Evolutionary conservation across 768 basidiomycete species (phyloP).

Genomic region (Phaeotremella fagi): DNA sequence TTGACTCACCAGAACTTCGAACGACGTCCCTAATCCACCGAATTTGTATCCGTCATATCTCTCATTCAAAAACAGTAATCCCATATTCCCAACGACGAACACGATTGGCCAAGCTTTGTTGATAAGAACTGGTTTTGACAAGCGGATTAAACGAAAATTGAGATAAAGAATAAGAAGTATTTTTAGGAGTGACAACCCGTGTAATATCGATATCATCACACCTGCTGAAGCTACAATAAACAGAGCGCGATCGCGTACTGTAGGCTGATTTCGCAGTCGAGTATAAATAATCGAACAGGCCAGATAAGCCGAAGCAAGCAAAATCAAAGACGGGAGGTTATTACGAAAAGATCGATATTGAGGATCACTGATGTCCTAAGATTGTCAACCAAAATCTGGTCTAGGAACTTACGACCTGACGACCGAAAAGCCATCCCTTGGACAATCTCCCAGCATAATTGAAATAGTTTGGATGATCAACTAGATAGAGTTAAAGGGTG

Average conservation of each 20-base stretch:
- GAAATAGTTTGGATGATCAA: constrained; percentile 67
- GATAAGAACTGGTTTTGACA: constrained; percentile 26
- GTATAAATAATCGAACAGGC: constrained; percentile 51
- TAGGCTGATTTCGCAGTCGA: too few relatives aligned
- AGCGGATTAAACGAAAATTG: constrained; percentile 64
- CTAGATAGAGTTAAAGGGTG: constrained; percentile 48
- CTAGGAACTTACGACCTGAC: constrained; percentile 61
- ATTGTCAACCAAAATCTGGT: not conserved
- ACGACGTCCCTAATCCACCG: constrained; percentile 55
- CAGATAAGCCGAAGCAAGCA: constrained; percentile 58
- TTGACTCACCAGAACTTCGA: constrained; percentile 61
- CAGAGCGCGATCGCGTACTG: too few relatives aligned
- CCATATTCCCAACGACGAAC: constrained; percentile 74
- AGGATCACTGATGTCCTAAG: constrained; percentile 82
- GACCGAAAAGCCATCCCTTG: constrained; percentile 75
- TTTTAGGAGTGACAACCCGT: constrained; percentile 76
- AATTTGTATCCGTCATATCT: constrained; percentile 68
- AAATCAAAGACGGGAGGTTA: constrained; percentile 64
- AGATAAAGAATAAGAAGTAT: constrained; percentile 63
- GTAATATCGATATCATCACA: constrained; percentile 65
- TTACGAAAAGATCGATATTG: constrained; percentile 86
- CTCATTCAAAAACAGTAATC: constrained; percentile 72
- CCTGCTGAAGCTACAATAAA: constrained; percentile 54
- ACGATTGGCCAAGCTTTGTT: constrained; percentile 30
- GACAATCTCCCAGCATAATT: constrained; percentile 60